Conservation (phyloP, 805 yeast genomes). For the Candida parachauliodes region DNA sequence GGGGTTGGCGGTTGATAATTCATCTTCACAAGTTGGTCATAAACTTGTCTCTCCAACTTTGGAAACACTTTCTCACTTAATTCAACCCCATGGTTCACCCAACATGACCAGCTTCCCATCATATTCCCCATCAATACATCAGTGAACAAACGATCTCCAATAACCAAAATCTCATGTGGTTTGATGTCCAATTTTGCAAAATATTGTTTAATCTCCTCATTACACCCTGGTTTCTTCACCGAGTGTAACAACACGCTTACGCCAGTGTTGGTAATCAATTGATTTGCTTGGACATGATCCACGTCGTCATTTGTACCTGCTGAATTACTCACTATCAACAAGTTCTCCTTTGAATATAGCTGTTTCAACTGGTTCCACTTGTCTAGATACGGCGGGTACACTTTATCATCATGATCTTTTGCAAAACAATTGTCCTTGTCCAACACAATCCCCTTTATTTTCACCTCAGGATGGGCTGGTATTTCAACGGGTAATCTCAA, state of each 20-base stretch:
- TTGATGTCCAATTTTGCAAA: conserved; percentile 46
- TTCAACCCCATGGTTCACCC: conserved; percentile 79
- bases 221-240: conserved; percentile 81
- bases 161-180: conserved; percentile 70
- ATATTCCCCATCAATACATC: conserved; percentile 91
- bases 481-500: conserved; percentile 51
- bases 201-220: conserved; percentile 59
- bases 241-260: conserved; percentile 67
- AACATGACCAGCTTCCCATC: conserved; percentile 83
- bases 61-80: conserved; percentile 50
- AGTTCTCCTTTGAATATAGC: conserved; percentile 57
- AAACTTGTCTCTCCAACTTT: conserved; percentile 45
- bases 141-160: conserved; percentile 90
- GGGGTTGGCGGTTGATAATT: conserved; percentile 14
- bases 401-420: conserved; percentile 69
- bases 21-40: conserved; percentile 17
- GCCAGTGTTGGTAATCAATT: conserved; percentile 62
- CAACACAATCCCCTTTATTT: conserved; percentile 72
- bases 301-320: conserved; percentile 86
- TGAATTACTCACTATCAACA: conserved; percentile 83
- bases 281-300: conserved; percentile 53
- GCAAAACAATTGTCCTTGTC: conserved; percentile 98
- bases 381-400: conserved; percentile 68
- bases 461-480: conserved; percentile 22
- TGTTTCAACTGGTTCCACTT: conserved; percentile 53